Evolutionary conservation across 805 yeast species (phyloP), one percentile per base, ranked within the genome.

Genomic region (Candida piceae): DNA sequence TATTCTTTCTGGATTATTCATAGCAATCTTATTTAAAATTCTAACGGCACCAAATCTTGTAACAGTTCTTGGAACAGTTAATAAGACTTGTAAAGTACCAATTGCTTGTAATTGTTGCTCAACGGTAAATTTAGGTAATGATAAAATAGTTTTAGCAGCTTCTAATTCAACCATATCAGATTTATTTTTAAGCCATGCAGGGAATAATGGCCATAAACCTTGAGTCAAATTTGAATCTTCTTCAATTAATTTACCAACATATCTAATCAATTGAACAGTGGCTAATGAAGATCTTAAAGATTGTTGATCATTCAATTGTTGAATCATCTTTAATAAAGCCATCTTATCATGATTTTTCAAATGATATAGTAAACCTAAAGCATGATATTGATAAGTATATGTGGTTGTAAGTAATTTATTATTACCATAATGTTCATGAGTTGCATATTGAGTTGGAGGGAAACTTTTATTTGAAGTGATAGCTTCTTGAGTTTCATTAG

Each of bases 401-500:
- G 94, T 77, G 30, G 90, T 78, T 13, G 78, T 67, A 34, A 90
- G 83, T 42, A 73, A 60, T 39, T 71, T 72, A 37, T 72, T 66
- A 42, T 62, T 50, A 24, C 78, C 79, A 52, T 76, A 80, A 48
- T 67, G 74, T 44, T 73, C 80, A 47, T 74, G 80, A 34, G 68
- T 63, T 40, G 69, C 66, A 49, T 69, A 73, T 52, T 70, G 78
- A 40, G 64, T 61, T 22, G 66, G 44, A 4, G 76, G 75, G 48
- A 74, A 71, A 34, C 58, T 63, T 57, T 80, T 82, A 50, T 69
- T 70, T 16, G 85, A 75, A 39, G 70, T 67, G 33, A 88, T 78
- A n/a, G 95, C 81, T 60, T 93, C 97, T 63, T 84, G 89, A 12
- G 94, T 80, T 69, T 93, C 98, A 58, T 88, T 88, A 16, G 90